These are phyloP conservation scores for Erodium chrysanthum DNA, from an alignment of 441 rosid genomes.

Conservation along the genomic window DNA sequence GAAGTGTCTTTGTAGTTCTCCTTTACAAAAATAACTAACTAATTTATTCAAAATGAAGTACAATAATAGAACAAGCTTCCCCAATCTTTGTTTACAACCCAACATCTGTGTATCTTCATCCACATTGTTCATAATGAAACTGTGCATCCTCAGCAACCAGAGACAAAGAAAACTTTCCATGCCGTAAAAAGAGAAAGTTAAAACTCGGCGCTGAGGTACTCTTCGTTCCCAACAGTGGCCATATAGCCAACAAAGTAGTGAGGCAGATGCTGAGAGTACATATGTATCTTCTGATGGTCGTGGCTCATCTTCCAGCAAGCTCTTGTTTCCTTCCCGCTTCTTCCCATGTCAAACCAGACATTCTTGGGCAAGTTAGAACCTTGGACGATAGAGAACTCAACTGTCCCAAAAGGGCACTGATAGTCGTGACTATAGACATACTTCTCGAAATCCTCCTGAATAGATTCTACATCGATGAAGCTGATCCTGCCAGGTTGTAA, in stretches of 20 bases:
- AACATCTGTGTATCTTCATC: too few species aligned
- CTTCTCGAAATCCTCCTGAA: conserved; percentile 33
- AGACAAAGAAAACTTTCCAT: too few species aligned
- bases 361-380: conserved; percentile 33
- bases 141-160: too few species aligned
- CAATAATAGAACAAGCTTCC: too few species aligned
- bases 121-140: too few species aligned
- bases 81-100: too few species aligned
- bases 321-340: conserved; percentile 24
- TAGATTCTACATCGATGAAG: conserved; percentile 23
- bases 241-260: conserved; percentile 31
- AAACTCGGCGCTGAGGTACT: too few species aligned
- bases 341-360: conserved; percentile 19
- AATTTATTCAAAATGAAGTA: too few species aligned
- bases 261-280: conserved; percentile 35
- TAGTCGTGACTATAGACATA: too few species aligned
- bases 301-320: conserved; percentile 41
- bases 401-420: conserved; percentile 26
- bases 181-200: too few species aligned
- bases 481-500: conserved; percentile 24
- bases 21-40: too few species aligned
- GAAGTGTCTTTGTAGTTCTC: too few species aligned
- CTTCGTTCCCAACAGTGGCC: background rate
- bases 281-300: conserved; percentile 25
- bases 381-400: conserved; percentile 34